phyloP scores from a whole-genome alignment of 106 monocot genomes.

The Platanthera guangdongensis region DNA sequence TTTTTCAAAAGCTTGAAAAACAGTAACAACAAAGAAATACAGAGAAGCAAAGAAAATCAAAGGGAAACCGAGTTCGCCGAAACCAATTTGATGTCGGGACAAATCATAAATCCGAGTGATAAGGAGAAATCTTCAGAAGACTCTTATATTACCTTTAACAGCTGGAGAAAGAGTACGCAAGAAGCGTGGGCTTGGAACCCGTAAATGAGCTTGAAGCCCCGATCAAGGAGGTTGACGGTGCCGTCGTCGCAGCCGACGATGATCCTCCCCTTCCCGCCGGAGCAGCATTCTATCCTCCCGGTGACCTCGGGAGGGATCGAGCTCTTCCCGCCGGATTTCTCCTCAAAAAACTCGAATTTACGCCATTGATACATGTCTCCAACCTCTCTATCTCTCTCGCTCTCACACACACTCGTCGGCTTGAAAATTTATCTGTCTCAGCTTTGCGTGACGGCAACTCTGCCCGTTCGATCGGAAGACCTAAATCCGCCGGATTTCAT shows the following conservation, averaged over 20 bases:
- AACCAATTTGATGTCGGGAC: not conserved
- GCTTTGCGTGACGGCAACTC: too few species aligned
- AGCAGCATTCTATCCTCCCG: slow-evolving; percentile 48
- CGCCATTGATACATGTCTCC: slow-evolving; percentile 43
- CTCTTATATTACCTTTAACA: slow-evolving; percentile 59
- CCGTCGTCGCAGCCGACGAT: slow-evolving; percentile 77
- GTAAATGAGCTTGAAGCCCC: slow-evolving; percentile 58
- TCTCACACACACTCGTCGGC: too few species aligned
- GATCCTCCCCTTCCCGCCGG: slow-evolving; percentile 66
- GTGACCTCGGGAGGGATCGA: slow-evolving; percentile 53
- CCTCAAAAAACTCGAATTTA: slow-evolving; percentile 98
- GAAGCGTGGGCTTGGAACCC: slow-evolving; percentile 69
- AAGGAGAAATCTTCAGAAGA: not conserved
- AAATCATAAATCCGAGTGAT: not conserved
- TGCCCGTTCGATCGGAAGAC: too few species aligned
- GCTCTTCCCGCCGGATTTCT: slow-evolving; percentile 58
- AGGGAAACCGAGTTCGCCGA: not conserved
- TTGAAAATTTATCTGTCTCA: too few species aligned
- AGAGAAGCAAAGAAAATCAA: not conserved
- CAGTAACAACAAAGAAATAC: not conserved
- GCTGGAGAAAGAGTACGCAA: slow-evolving; percentile 75
- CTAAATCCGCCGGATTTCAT: too few species aligned
- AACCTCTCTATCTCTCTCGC: not conserved
- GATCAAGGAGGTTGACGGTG: slow-evolving; percentile 65
- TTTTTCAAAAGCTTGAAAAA: too few species aligned